Evolutionary conservation across 306 rosid genomes (phyloP).

Genomic region (Coriaria nepalensis): DNA sequence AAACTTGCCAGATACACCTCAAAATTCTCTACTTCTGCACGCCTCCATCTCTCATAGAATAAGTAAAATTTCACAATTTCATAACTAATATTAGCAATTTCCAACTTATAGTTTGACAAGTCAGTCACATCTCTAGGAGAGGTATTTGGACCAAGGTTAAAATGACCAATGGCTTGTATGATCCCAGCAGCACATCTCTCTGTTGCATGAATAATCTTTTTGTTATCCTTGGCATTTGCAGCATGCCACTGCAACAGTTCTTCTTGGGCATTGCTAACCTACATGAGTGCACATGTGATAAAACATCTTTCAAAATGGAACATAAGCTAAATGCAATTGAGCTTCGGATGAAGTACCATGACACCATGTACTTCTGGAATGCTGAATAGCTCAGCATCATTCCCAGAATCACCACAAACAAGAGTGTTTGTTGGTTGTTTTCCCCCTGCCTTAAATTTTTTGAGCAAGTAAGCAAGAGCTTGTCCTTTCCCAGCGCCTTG

Average conservation of each 20-base stretch:
- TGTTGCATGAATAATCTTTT: constrained; percentile 73
- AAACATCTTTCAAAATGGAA: too few species aligned
- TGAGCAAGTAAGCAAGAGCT: constrained; percentile 88
- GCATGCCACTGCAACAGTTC: constrained; percentile 89
- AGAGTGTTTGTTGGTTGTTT: constrained; percentile 62
- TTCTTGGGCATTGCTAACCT: constrained; percentile 98
- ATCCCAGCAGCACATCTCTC: constrained; percentile 96
- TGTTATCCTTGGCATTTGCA: constrained; percentile 66
- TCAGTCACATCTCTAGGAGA: constrained; percentile 70
- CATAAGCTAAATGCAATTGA: too few species aligned
- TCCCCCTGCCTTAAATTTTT: constrained; percentile 62
- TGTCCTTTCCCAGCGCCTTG: constrained; percentile 98
- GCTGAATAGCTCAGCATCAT: constrained; percentile 93
- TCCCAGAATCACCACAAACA: constrained; percentile 97
- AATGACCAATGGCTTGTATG: constrained; percentile 85
- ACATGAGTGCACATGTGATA: not conserved
- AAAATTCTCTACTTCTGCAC: constrained; percentile 58
- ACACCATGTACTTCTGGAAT: constrained; percentile 84
- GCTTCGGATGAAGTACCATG: constrained; percentile 43
- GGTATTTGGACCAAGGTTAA: constrained; percentile 50
- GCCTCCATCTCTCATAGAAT: constrained; percentile 77
- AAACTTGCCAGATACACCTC: constrained; percentile 36
- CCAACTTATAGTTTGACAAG: constrained; percentile 16
- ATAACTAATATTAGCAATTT: constrained; percentile 27
- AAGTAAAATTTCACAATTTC: constrained; percentile 47